phyloP scores from a whole-genome alignment of 1,284 basidiomycete species.

The Ustilago cynodontis region DNA sequence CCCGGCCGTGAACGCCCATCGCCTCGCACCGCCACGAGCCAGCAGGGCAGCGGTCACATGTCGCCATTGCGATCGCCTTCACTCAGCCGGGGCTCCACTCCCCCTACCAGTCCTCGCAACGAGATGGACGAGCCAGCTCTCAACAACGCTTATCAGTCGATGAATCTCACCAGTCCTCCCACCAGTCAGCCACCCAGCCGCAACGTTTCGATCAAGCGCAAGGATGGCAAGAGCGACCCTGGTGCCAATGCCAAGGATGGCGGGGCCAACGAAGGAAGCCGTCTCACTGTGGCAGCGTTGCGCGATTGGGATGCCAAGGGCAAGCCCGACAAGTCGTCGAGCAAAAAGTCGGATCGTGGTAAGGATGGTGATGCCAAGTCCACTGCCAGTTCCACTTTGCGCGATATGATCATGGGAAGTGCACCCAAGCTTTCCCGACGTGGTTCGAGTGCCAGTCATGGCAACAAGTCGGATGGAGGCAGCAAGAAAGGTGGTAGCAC shows the following conservation, averaged over 20 bases:
- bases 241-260: constrained; percentile 20
- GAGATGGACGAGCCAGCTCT: constrained; percentile 52
- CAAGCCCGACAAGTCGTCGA: constrained; percentile 39
- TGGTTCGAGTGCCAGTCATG: constrained; percentile 61
- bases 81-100: constrained; percentile 47
- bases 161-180: constrained; percentile 55
- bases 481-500: constrained; percentile 59
- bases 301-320: constrained; percentile 66
- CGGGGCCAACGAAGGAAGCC: constrained; percentile 41
- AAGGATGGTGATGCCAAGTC: constrained; percentile 64
- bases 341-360: constrained; percentile 51
- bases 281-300: constrained; percentile 63
- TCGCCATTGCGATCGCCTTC: constrained; percentile 55
- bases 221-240: constrained; percentile 36
- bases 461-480: constrained; percentile 59
- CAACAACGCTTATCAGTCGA: constrained; percentile 42
- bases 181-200: constrained; percentile 58
- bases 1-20: constrained; percentile 41
- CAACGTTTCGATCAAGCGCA: constrained; percentile 59
- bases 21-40: constrained; percentile 32
- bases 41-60: constrained; percentile 42
- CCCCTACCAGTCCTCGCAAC: constrained; percentile 55
- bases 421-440: constrained; percentile 64
- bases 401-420: constrained; percentile 68
- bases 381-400: constrained; percentile 61